Evolutionary conservation across 2,329 filamentous ascomycete species (phyloP).

Genomic region (Hypoxylon sp.): DNA sequence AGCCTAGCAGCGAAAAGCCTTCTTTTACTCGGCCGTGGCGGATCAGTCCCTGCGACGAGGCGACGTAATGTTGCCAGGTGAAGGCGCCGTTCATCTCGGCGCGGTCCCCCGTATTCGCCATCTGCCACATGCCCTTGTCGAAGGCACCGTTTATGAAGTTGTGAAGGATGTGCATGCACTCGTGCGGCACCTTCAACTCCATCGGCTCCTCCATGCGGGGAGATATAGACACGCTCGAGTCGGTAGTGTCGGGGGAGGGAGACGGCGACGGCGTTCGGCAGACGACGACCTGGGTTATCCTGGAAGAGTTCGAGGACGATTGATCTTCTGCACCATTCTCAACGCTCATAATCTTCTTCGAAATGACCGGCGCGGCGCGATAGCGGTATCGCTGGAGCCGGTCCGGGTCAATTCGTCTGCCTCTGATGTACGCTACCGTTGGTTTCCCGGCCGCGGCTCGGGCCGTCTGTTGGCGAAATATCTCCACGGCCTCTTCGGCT

Average conservation of each 20-base stretch:
- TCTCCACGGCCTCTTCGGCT: conserved; percentile 49
- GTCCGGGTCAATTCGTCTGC: conserved; percentile 47
- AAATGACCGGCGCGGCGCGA: conserved; percentile 42
- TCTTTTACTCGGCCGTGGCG: conserved; percentile 45
- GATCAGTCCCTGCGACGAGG: conserved; percentile 48
- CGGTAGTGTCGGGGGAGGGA: conserved; percentile 44
- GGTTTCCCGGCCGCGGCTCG: conserved; percentile 47
- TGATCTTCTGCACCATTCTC: conserved; percentile 38
- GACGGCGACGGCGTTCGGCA: conserved; percentile 49
- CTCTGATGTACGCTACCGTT: conserved; percentile 48
- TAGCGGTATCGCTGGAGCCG: conserved; percentile 48
- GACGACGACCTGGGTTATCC: conserved; percentile 42
- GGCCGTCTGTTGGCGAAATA: conserved; percentile 49
- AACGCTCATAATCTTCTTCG: conserved; percentile 45
- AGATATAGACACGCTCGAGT: conserved; percentile 38
- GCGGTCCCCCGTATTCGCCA: conserved; percentile 28
- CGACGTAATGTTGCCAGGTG: conserved; percentile 49
- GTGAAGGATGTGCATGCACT: conserved; percentile 48
- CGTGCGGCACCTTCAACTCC: conserved; percentile 44
- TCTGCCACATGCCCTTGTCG: conserved; percentile 44
- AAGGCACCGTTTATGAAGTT: conserved; percentile 45
- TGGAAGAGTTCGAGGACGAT: conserved; percentile 19
- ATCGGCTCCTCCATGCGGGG: conserved; percentile 44
- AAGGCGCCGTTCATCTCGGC: conserved; percentile 46
- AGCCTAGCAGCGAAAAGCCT: conserved; percentile 45